Evolutionary conservation across 371 early-diverging fungal genomes (phyloP).

Genomic region (Conidiobolus coronatus): DNA sequence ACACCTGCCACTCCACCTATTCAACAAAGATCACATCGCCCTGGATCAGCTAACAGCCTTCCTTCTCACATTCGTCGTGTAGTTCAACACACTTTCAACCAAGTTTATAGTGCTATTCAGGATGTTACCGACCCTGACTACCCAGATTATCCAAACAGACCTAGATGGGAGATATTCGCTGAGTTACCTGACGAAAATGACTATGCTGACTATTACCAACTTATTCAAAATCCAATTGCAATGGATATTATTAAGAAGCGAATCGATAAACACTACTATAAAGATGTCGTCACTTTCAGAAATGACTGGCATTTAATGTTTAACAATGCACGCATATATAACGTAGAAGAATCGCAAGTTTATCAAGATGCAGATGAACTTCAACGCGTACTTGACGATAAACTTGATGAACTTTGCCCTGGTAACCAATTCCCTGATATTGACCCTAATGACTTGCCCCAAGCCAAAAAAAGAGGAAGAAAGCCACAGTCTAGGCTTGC

Average conservation of each 20-base stretch:
- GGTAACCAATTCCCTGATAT: slow-evolving; percentile 12
- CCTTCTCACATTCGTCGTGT: slow-evolving; percentile 17
- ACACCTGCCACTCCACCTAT: background rate
- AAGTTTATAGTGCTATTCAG: slow-evolving; percentile 25
- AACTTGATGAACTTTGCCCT: slow-evolving; percentile 17
- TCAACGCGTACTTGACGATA: slow-evolving; percentile 17
- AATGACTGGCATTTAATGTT: slow-evolving; percentile 50
- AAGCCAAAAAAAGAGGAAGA: too few relatives aligned
- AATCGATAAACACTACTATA: slow-evolving; percentile 26
- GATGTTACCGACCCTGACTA: slow-evolving; percentile 20
- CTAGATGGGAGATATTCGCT: slow-evolving; percentile 19
- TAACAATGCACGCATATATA: slow-evolving; percentile 51
- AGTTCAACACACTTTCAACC: slow-evolving; percentile 18
- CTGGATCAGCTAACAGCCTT: slow-evolving; percentile 9
- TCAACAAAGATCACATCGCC: slow-evolving; percentile 5
- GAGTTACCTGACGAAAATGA: slow-evolving; percentile 45
- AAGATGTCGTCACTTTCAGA: slow-evolving; percentile 20
- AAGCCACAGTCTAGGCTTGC: too few relatives aligned
- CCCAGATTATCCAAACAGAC: slow-evolving; percentile 16
- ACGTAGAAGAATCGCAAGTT: slow-evolving; percentile 53
- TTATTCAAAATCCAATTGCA: slow-evolving; percentile 67
- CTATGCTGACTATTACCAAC: slow-evolving; percentile 65
- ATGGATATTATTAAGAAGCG: slow-evolving; percentile 40
- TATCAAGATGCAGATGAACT: slow-evolving; percentile 35
- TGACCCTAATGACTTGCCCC: too few relatives aligned